phyloP scores from a whole-genome alignment of 371 early-diverging fungal species.

The Mucor circinelloides region DNA sequence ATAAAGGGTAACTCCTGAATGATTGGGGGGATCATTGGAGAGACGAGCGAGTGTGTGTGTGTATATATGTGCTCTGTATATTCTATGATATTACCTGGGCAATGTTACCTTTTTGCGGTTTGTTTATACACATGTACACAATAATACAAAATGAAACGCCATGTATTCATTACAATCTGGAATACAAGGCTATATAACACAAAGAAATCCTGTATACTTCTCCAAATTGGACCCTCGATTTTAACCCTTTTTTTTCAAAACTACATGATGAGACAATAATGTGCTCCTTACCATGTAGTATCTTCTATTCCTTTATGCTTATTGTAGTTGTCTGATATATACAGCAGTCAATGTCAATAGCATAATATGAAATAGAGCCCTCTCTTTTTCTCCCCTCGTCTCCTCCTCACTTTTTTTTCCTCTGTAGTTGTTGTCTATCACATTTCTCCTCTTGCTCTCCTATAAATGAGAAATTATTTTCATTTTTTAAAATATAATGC shows the following conservation, averaged over 20 bases:
- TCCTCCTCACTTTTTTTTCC: not conserved
- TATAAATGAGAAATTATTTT: not conserved
- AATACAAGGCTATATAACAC: not conserved
- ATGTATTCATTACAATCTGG: not conserved
- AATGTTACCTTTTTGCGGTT: not conserved
- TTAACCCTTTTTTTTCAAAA: not conserved
- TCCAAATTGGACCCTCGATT: not conserved
- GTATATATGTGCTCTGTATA: not conserved
- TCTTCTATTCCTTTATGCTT: not conserved
- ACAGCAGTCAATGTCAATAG: not conserved
- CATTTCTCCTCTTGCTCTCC: constrained; percentile 3
- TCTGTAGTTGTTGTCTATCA: not conserved
- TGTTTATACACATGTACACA: not conserved
- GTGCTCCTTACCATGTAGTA: not conserved
- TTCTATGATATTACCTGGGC: not conserved
- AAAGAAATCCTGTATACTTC: not conserved
- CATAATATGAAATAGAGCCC: not conserved
- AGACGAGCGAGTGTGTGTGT: not conserved
- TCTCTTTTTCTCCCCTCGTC: not conserved
- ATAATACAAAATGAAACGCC: not conserved
- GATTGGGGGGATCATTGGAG: constrained; percentile 7
- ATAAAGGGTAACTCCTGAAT: constrained; percentile 6
- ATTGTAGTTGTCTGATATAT: not conserved
- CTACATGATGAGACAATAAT: not conserved
- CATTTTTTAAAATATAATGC: not conserved